Base-by-base conservation (phyloP, 1,284 basidiomycete genomes). In the Macrocystidia cucumis region DNA sequence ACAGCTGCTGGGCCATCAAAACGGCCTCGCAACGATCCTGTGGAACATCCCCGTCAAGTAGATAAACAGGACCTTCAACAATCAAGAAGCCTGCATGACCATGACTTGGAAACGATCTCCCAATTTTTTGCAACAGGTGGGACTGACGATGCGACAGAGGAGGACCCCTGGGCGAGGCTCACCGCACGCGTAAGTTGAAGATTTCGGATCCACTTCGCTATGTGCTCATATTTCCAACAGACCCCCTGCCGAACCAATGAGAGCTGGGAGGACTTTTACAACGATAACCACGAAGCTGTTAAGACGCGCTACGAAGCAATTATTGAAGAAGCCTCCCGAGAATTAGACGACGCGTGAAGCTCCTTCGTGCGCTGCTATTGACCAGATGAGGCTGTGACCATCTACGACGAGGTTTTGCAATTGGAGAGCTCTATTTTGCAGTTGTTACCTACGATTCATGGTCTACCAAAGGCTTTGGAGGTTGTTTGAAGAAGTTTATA, bases 401-500 rank as follows among this genome's bases (percentile, higher is more conserved):
- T 16, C 29, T 16, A 11, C 8, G 18, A 18, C 28, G 23, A 25
- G 12, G 12, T 25, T 25, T 12, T 8, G 23, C 23, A 25, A 12
- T 12, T 8, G 23, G 12, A 25, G 12, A 8, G 8, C 23, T 8
- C 8, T 25, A 25, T 25, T 25, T 25, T 25, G 23, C 23, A 25
- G 23, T 25, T 25, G 29, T 35, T 46, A 37, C 44, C 40, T 45
- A 37, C 34, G 48, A 41, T 30, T 39, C 29, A 5, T 49, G 25
- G 20, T 58, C 57, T 49, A 61, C 46, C 39, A 62, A 40, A 34
- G 56, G 54, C 48, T 56, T 56, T 44, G 57, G 53, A 45, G 57
- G 51, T 25, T 58, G 67, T 56, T 88, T 88, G 67, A 88, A 88
- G 60, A 88, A 88, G 19, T 60, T 69, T 58, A 63, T 74, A 48